These are phyloP conservation scores for Beauveria varroae DNA, from an alignment of 2,329 filamentous ascomycete genomes.

Conservation along the genomic window DNA sequence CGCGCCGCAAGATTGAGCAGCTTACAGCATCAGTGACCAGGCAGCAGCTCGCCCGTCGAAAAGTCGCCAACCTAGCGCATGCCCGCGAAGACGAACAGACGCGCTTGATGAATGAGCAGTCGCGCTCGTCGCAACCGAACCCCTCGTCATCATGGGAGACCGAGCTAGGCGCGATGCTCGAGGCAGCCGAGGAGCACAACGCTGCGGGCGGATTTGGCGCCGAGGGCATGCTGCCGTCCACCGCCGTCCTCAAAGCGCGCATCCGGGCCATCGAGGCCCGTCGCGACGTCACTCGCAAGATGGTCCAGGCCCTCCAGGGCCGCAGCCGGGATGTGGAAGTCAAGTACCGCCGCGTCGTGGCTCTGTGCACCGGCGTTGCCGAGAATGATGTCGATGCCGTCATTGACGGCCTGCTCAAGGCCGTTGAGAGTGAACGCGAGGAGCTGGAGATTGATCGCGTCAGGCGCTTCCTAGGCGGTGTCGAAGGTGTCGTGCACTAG, in stretches of 20 bases:
- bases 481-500: constrained; percentile 54
- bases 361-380: constrained; percentile 72
- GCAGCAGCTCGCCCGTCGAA: constrained; percentile 60
- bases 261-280: constrained; percentile 63
- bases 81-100: constrained; percentile 64
- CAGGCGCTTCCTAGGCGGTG: constrained; percentile 69
- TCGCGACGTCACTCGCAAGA: constrained; percentile 58
- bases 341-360: constrained; percentile 83
- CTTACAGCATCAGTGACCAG: constrained; percentile 58
- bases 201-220: constrained; percentile 26
- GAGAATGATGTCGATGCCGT: constrained; percentile 75
- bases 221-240: constrained; percentile 46
- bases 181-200: constrained; percentile 30
- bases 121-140: constrained; percentile 33
- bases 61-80: constrained; percentile 69
- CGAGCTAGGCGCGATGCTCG: constrained; percentile 42
- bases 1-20: constrained; percentile 64
- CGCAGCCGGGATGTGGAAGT: constrained; percentile 77
- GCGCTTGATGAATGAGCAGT: constrained; percentile 35
- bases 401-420: constrained; percentile 71
- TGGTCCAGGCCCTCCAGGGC: constrained; percentile 64
- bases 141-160: constrained; percentile 46
- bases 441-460: constrained; percentile 72
- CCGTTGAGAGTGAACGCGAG: constrained; percentile 78
- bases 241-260: constrained; percentile 56